Conservation (phyloP, 345 rosid species). For the Salix arbutifolia region DNA sequence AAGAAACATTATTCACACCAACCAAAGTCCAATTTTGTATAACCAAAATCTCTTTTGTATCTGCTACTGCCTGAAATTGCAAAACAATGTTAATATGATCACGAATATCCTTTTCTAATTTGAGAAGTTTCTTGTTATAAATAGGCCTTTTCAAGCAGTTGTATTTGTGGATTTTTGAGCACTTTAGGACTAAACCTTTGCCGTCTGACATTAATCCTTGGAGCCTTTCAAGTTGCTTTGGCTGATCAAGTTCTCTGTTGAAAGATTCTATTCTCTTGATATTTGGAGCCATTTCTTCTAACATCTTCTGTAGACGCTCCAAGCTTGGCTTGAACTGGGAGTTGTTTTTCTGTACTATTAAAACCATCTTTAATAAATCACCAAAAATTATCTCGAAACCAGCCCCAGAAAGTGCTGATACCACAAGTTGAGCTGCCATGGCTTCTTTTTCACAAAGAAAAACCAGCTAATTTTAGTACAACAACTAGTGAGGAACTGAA, state of each 20-base stretch:
- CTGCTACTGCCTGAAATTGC: neutral
- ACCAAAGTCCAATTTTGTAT: neutral
- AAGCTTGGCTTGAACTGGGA: neutral
- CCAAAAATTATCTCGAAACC: neutral
- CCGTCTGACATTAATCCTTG: neutral
- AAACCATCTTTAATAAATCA: neutral
- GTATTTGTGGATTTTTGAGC: neutral
- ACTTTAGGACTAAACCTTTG: neutral
- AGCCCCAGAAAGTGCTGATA: neutral
- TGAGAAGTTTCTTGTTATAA: slow-evolving; percentile 9
- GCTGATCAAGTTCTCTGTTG: slow-evolving; percentile 14
- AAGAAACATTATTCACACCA: too few relatives aligned
- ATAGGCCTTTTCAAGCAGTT: neutral
- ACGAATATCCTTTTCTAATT: slow-evolving; percentile 4
- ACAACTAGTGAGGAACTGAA: too few relatives aligned
- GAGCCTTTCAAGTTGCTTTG: neutral
- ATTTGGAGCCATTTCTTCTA: neutral
- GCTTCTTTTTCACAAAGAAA: too few relatives aligned
- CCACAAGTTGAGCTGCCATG: too few relatives aligned
- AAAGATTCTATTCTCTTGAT: neutral
- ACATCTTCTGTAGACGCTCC: neutral
- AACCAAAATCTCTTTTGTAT: slow-evolving; percentile 7
- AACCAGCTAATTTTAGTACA: too few relatives aligned
- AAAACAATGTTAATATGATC: neutral
- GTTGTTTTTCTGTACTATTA: neutral